A percentile compares a stretch with the other conserved stretches of the same genome.
Conservation (phyloP, 805 yeast species). For the Debaryomyces prosopidis region DNA sequence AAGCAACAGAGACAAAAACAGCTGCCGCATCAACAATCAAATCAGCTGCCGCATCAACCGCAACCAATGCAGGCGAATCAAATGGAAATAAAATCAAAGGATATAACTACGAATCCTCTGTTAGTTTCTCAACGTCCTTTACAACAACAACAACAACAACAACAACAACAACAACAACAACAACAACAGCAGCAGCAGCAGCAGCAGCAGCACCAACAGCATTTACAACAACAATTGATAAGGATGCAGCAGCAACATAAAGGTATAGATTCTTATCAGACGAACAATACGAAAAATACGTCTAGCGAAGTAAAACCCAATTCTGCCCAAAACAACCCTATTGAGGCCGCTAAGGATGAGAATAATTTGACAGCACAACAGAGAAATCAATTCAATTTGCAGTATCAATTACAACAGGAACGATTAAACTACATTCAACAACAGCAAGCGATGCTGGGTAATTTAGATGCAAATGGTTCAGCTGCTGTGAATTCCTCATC, state of each 20-base stretch:
- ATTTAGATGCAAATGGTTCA: not conserved
- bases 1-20: constrained; percentile 14
- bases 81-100: not conserved
- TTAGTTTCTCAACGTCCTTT: not conserved
- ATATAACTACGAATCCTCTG: not conserved
- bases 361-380: constrained; percentile 11
- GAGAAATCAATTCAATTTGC: constrained; percentile 16
- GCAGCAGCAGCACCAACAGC: constrained; percentile 4
- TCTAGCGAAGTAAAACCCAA: not conserved
- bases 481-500: not conserved
- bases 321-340: no score
- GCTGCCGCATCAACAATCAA: constrained; percentile 3
- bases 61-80: constrained; percentile 5
- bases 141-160: constrained; percentile 3
- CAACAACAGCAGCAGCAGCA: constrained; percentile 8
- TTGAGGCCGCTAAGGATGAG: not conserved
- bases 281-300: not conserved
- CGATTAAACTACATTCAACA: constrained; percentile 16
- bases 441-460: constrained; percentile 7
- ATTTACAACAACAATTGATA: constrained; percentile 22
- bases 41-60: constrained; percentile 3
- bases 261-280: constrained; percentile 27
- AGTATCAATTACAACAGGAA: constrained; percentile 17
- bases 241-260: constrained; percentile 23
- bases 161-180: constrained; percentile 10